A percentile compares a stretch with the other conserved stretches of the same genome.
Conservation (phyloP, 2,329 filamentous ascomycete species). For the Rutstroemia sp. region DNA sequence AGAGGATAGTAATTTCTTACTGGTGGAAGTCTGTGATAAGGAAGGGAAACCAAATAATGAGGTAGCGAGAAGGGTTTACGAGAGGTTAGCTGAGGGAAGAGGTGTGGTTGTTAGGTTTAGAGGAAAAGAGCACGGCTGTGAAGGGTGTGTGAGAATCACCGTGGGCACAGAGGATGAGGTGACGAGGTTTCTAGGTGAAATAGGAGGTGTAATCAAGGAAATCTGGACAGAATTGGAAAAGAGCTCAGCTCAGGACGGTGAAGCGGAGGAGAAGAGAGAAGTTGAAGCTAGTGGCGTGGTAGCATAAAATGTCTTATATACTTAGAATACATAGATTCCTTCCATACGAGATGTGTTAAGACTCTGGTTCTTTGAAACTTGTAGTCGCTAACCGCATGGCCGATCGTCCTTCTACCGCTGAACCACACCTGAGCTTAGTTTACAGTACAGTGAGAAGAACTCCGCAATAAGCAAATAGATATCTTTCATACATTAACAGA, state of each 20-base stretch:
- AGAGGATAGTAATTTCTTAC: conserved; percentile 75
- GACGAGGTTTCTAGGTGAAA: conserved; percentile 64
- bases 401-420: too few species aligned
- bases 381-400: too few species aligned
- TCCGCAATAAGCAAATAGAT: too few species aligned
- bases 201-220: conserved; percentile 36
- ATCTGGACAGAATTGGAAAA: conserved; percentile 12
- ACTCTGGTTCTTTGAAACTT: too few species aligned
- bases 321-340: neutral
- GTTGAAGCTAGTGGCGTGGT: conserved; percentile 20
- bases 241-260: conserved; percentile 10
- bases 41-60: conserved; percentile 71
- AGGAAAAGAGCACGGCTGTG: conserved; percentile 84
- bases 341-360: too few species aligned
- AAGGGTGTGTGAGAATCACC: conserved; percentile 84
- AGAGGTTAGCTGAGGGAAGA: conserved; percentile 72
- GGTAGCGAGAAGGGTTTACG: conserved; percentile 72
- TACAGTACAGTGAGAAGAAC: too few species aligned
- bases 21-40: conserved; percentile 77
- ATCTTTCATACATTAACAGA: too few species aligned
- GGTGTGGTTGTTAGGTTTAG: conserved; percentile 92
- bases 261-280: conserved; percentile 19
- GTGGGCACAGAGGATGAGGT: conserved; percentile 87
- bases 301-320: conserved; percentile 14
- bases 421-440: too few species aligned